Percentiles rank a stretch among this genome's conserved stretches.
Evolutionary conservation across 2,329 filamentous ascomycete species (phyloP).

Genomic region (Trichoderma simmonsii): DNA sequence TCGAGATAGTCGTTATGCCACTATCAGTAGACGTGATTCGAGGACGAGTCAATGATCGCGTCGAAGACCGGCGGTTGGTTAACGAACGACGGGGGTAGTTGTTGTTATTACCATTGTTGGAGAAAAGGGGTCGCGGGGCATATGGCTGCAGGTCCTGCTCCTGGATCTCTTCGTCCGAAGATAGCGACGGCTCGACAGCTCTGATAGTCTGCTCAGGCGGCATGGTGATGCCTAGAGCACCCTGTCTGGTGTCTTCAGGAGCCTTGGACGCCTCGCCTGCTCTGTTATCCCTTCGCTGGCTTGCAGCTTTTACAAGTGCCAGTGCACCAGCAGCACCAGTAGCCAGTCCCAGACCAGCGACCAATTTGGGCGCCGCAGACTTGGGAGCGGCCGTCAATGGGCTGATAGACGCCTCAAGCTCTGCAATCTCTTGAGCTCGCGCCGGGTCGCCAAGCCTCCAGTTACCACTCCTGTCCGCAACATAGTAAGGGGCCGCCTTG

Average conservation of each 20-base stretch:
- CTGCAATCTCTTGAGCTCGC: conserved; percentile 28
- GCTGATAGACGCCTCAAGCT: conserved; percentile 24
- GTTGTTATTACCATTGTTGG: not conserved
- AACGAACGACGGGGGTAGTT: conserved; percentile 13
- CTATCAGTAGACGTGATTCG: conserved; percentile 32
- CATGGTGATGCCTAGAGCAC: not conserved
- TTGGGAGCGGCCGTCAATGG: conserved; percentile 15
- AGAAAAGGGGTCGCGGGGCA: not conserved
- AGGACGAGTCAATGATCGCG: conserved; percentile 25
- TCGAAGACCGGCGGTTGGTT: conserved; percentile 17
- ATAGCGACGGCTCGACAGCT: conserved; percentile 14
- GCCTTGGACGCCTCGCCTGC: not conserved
- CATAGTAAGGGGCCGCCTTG: conserved; percentile 47
- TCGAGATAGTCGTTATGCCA: conserved; percentile 33
- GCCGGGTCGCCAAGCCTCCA: conserved; percentile 48
- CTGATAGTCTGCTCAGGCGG: conserved; percentile 12
- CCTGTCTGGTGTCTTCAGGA: not conserved
- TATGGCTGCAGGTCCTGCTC: conserved; percentile 10
- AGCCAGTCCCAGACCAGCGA: conserved; percentile 2
- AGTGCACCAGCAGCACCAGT: conserved; percentile 4
- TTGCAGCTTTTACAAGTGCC: not conserved
- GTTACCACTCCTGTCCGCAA: conserved; percentile 52
- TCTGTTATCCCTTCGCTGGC: not conserved
- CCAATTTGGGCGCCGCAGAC: conserved; percentile 14
- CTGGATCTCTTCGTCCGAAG: conserved; percentile 14